A percentile compares a stretch with the other conserved stretches of the same genome.
Evolutionary conservation across 345 rosid species (phyloP).

Genomic region (Lepidium didymum): DNA sequence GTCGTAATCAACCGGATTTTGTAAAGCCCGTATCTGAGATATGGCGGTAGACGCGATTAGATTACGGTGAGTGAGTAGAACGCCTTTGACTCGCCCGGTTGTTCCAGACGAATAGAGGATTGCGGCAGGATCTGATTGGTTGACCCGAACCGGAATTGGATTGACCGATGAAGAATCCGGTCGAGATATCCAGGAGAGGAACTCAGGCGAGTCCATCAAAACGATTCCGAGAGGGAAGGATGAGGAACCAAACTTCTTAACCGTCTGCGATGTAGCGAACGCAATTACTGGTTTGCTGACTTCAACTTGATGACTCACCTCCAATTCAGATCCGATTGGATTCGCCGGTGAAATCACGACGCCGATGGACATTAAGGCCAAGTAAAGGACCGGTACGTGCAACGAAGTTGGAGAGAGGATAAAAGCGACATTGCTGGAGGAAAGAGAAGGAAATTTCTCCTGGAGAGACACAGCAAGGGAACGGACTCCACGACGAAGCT

Average conservation of each 20-base stretch:
- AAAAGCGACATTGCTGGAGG: conserved; percentile 53
- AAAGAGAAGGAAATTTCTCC: conserved; percentile 34
- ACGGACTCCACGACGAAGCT: conserved; percentile 31
- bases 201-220: conserved; percentile 72
- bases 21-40: conserved; percentile 5
- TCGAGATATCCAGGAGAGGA: conserved; percentile 38
- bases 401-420: conserved; percentile 57
- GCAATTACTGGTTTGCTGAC: conserved; percentile 59
- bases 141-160: conserved; percentile 22
- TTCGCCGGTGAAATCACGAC: conserved; percentile 69
- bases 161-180: neutral
- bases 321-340: conserved; percentile 50
- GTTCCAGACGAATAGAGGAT: conserved; percentile 82
- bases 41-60: conserved; percentile 57
- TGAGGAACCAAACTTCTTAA: conserved; percentile 31
- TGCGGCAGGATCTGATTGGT: conserved; percentile 64
- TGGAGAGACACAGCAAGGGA: conserved; percentile 46
- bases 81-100: conserved; percentile 71
- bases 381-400: conserved; percentile 57
- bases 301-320: conserved; percentile 49
- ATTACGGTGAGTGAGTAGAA: conserved; percentile 60
- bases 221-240: conserved; percentile 36
- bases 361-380: conserved; percentile 65
- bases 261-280: conserved; percentile 51
- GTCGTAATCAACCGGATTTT: conserved; percentile 26